Evolutionary conservation across 1,284 basidiomycete genomes (phyloP), one percentile per base, ranked within the genome.

Genomic region (Boletellus dicymbophilus): DNA sequence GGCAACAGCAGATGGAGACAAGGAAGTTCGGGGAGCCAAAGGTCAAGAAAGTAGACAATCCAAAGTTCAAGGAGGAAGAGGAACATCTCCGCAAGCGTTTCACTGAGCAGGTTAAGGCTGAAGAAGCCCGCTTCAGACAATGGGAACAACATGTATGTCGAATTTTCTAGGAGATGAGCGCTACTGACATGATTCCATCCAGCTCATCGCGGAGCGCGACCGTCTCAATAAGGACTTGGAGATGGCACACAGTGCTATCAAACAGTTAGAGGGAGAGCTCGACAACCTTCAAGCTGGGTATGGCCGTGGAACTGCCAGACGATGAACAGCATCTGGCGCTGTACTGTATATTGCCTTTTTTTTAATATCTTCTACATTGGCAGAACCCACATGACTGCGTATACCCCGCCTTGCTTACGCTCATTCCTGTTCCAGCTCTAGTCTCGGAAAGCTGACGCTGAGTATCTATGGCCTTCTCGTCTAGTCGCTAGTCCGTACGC

Each of bases 61-160:
- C 97, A 63, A 98, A 98, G 76, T 99, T 97, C 86, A 96, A 96
- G 79, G 97, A 99, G 72, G 96, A 99, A 74, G 96, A 99, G 71
- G 96, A 99, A 73, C 80, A 86, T 56, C 82, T 99, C 57, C 80
- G 96, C 65, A 98, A 96, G 81, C 85, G 95, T 55, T 99, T 99
- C 74, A 99, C 96, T 28, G 97, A 99, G 72, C 96, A 99, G 77
- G 97, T 99, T 81, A 99, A 99, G 80, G 80, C 95, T 53, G 96
- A 99, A 78, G 96, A 99, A 71, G 82, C 91, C 12, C 81, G 97
- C 54, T 99, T 99, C 84, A 85, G 97, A 68, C 95, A 98, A 67
- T 99, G 97, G 97, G 96, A 98, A 73, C 94, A 97, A 76, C 95
- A 98, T 75, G 90, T 95, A 70, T 58, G 88, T 80, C 41, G 31